Base-by-base conservation (phyloP, 371 early-diverging fungal species). In the Vairimorpha necatrix region DNA sequence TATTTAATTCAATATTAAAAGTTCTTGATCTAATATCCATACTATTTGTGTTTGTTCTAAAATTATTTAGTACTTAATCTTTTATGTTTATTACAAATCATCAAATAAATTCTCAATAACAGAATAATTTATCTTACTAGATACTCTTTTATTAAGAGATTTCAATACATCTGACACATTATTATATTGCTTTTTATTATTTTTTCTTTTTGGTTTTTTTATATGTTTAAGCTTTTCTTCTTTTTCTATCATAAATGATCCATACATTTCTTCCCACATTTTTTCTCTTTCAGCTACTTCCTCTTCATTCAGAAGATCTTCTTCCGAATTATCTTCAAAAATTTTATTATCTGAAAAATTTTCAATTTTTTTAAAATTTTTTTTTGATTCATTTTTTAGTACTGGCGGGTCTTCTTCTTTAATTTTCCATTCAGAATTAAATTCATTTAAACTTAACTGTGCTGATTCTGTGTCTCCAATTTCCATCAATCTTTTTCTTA, bases 401-500 rank as follows among this genome's bases (percentile, higher is more conserved):
- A 77, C 87, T 0, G 96, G 96, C 9, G 97, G 96, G 76, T 95
- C 92, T 24, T 88, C 89, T 18, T 89, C 87, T 66, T 88, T 89
- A 73, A 92, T 93, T 26, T 95, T 87, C 92, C 92, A 92, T 62
- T 92, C 82, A 24, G 87, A 87, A 75, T 91, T 88, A 81, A 96
- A 96, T 75, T 96, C 93, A 3, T 87, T 84, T 0, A 93, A 90
- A 1, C 90, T 87, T n/a, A 98, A 84, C 34, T 89, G 80, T 11
- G 91, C 90, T 4, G 93, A 90, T 26, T 92, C 90, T 0, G 97
- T 96, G 24, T 87, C 81, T 28, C 87, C 87, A 60, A 98, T 92
- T 84, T 98, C 98, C 11, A 87, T 85, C 62, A 96, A 83, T 77
- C 95, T 87, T 74, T 90, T 91, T 70, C 89, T 46, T 86, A 99